Evolutionary conservation across 1,139 yeast genomes (phyloP).

Genomic region (Suhomyces bolitotheri): DNA sequence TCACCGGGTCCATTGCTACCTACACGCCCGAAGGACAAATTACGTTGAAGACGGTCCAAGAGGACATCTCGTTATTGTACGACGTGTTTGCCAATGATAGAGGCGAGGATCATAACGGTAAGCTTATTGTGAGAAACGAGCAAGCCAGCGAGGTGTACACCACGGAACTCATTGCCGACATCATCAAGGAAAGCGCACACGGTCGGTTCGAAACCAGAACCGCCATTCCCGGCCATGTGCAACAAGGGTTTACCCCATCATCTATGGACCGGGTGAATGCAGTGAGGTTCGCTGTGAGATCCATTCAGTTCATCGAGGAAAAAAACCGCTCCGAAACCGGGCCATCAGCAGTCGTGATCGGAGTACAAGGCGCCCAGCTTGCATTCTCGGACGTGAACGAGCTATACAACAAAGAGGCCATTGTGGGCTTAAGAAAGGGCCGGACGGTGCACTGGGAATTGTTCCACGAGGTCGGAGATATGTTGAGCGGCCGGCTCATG

Average conservation of each 20-base stretch:
- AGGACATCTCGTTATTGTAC: slow-evolving; percentile 59
- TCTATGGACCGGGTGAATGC: slow-evolving; percentile 94
- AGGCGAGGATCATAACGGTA: slow-evolving; percentile 73
- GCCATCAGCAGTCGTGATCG: slow-evolving; percentile 59
- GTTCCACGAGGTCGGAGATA: slow-evolving; percentile 59
- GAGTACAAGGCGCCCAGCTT: slow-evolving; percentile 66
- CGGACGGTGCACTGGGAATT: slow-evolving; percentile 66
- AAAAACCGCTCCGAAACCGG: slow-evolving; percentile 9
- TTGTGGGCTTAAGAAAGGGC: slow-evolving; percentile 64
- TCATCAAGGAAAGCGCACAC: slow-evolving; percentile 73
- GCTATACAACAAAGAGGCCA: slow-evolving; percentile 61
- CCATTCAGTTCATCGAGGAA: slow-evolving; percentile 82
- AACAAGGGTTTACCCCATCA: slow-evolving; percentile 96
- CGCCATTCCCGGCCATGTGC: slow-evolving; percentile 97
- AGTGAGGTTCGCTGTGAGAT: slow-evolving; percentile 83
- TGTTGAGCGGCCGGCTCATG: slow-evolving; percentile 60
- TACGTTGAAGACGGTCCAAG: slow-evolving; percentile 55
- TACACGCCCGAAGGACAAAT: slow-evolving; percentile 76
- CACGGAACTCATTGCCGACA: slow-evolving; percentile 78
- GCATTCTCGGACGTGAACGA: slow-evolving; percentile 54
- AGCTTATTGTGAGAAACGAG: slow-evolving; percentile 81
- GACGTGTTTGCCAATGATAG: slow-evolving; percentile 57
- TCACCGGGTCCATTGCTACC: slow-evolving; percentile 72
- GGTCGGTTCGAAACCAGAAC: slow-evolving; percentile 87
- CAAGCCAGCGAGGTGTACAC: slow-evolving; percentile 80